Percentiles rank a stretch among this genome's conserved stretches.
phyloP scores from a whole-genome alignment of 2,329 filamentous ascomycete species.

The Rutstroemia sp. region DNA sequence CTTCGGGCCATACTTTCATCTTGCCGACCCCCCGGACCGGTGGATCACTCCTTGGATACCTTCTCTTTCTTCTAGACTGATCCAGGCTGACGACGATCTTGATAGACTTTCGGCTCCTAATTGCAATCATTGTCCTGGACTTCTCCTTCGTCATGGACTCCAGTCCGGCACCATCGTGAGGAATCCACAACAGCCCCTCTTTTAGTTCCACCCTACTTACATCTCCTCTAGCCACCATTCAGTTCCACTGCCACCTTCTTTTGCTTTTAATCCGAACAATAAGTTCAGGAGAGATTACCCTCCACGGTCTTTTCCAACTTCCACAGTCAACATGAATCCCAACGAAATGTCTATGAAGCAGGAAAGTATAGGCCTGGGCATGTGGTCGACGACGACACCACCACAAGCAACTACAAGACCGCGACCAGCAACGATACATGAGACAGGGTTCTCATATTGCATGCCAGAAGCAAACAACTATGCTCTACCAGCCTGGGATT shows the following conservation, averaged over 20 bases:
- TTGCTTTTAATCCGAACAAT: conserved; percentile 42
- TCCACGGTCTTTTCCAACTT: conserved; percentile 34
- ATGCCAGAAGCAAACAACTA: conserved; percentile 43
- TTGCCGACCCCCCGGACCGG: conserved; percentile 13
- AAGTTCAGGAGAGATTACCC: conserved; percentile 40
- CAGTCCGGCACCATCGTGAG: conserved; percentile 46
- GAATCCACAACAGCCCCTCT: conserved; percentile 22
- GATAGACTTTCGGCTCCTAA: conserved; percentile 18
- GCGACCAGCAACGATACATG: conserved; percentile 52
- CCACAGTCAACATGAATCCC: conserved; percentile 42
- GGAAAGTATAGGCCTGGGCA: conserved; percentile 40
- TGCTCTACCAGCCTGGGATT: conserved; percentile 49
- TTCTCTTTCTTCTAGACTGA: conserved; percentile 16
- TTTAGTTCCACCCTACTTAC: conserved; percentile 32
- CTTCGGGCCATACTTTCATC: conserved; percentile 7
- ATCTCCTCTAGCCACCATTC: conserved; percentile 38
- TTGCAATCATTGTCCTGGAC: conserved; percentile 21
- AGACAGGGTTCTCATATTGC: conserved; percentile 51
- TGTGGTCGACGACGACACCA: conserved; percentile 51
- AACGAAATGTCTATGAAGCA: conserved; percentile 41
- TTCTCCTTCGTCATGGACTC: conserved; percentile 41
- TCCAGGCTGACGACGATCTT: conserved; percentile 29
- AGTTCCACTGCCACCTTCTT: conserved; percentile 39
- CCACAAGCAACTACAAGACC: conserved; percentile 35
- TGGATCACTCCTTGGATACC: conserved; percentile 15